Conservation (phyloP, 169 alveolate genomes). For the Plasmodium adleri region DNA sequence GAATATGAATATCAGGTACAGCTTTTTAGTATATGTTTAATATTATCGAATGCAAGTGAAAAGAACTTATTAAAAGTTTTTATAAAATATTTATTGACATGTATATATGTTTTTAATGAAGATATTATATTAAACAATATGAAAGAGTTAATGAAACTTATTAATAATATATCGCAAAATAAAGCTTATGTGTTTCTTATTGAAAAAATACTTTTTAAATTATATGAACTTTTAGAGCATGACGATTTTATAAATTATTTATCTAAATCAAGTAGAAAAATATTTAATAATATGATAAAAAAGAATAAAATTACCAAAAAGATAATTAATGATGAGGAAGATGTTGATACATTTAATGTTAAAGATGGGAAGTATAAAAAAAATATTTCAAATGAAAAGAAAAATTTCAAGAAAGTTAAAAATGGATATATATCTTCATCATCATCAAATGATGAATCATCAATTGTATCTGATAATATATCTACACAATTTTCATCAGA, state of each 20-base stretch:
- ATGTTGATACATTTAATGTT: neutral
- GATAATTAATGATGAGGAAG: neutral
- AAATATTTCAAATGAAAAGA: neutral
- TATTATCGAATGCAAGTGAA: slow-evolving; percentile 18
- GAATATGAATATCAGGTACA: slow-evolving; percentile 46
- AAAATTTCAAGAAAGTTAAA: slow-evolving; percentile 11
- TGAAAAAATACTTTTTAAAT: slow-evolving; percentile 37
- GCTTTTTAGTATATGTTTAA: slow-evolving; percentile 33
- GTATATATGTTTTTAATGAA: slow-evolving; percentile 26
- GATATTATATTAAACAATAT: slow-evolving; percentile 28
- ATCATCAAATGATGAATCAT: neutral
- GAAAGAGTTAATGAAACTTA: slow-evolving; percentile 27
- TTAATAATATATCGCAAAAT: slow-evolving; percentile 18
- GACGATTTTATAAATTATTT: slow-evolving; percentile 2
- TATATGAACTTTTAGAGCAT: slow-evolving; percentile 5
- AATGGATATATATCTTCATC: slow-evolving; percentile 2
- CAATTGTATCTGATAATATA: neutral
- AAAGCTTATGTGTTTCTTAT: slow-evolving; percentile 7
- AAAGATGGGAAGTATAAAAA: neutral
- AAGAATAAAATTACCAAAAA: slow-evolving; percentile 6
- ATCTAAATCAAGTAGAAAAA: neutral
- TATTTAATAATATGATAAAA: slow-evolving; percentile 1
- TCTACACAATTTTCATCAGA: slow-evolving; percentile 1
- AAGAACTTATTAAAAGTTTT: slow-evolving; percentile 25
- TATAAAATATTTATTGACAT: slow-evolving; percentile 47